Evolutionary conservation across 2,329 filamentous ascomycete species (phyloP), one percentile per base, ranked within the genome.

Genomic region (Scleromitrula shiraiana): DNA sequence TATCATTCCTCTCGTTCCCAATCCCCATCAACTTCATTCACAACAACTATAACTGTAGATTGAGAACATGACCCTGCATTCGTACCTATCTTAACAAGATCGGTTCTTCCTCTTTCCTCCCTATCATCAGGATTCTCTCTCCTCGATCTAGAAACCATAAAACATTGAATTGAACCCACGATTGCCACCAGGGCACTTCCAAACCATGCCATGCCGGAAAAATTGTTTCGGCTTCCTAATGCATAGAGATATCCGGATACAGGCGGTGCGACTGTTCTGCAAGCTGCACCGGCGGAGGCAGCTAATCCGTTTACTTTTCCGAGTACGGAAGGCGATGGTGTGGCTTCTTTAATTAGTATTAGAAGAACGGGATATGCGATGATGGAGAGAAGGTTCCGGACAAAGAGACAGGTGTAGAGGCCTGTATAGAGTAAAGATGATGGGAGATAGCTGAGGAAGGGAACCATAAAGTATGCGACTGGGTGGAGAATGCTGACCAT

Each of bases 271-370:
- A 84, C 67, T 65, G 85, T 87, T 48, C 83, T 73, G 57, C 79
- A 85, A 6, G 77, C 79, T 6, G 80, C 80, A 22, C 79, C 79
- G 2, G 78, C 80, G 49, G 78, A 82, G 42, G 81, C 80, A 19
- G 80, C 79, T 36, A 84, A 64, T 4, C 81, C 81, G 52, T 85
- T 85, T 56, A 85, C 76, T 56, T 74, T 80, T 43, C 81, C 81
- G 32, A 83, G 67, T 6, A 79, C 73, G 35, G 68, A 68, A 6
- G 70, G 66, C 26, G 69, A 72, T 2, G 79, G 78, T 0, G 78
- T 81, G 2, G 78, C 77, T 59, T 83, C 77, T 64, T 84, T 84
- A 69, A 85, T 76, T 26, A 83, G 68, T 56, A 85, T 84, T 37
- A 85, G 69, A 30, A 84, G 71, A 5, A 83, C 69, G 2, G 80